phyloP scores from a whole-genome alignment of 257 asterid genomes.

The Sherardia arvensis region DNA sequence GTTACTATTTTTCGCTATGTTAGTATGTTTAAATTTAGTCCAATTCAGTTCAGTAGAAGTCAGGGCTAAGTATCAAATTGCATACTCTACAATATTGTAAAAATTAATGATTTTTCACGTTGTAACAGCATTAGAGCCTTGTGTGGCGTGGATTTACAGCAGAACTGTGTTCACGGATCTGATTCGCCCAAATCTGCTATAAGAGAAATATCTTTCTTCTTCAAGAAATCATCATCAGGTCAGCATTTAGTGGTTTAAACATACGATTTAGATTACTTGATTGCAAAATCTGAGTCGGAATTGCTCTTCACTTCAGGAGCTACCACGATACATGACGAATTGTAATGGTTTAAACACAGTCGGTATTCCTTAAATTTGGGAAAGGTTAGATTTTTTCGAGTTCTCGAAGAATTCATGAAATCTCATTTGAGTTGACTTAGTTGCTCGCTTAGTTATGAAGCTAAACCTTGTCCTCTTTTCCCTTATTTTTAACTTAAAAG shows the following conservation, averaged over 20 bases:
- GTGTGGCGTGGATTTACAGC: constrained; percentile 52
- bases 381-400: neutral
- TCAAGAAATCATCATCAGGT: constrained; percentile 49
- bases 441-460: neutral
- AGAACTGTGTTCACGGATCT: constrained; percentile 85
- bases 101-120: no score
- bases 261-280: neutral
- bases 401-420: neutral
- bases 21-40: no score
- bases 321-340: constrained; percentile 49
- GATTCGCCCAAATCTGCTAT: constrained; percentile 71
- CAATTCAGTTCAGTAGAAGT: no score
- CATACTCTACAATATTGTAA: no score
- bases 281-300: neutral
- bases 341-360: constrained; percentile 21
- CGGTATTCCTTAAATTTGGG: constrained; percentile 1
- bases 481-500: neutral
- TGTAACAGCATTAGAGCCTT: constrained; percentile 64
- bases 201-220: constrained; percentile 66
- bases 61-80: no score
- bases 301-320: constrained; percentile 26
- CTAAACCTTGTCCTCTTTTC: neutral
- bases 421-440: neutral
- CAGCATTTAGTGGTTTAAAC: constrained; percentile 5
- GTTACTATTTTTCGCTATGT: no score